A percentile compares a stretch with the other conserved stretches of the same genome.
phyloP scores from a whole-genome alignment of 768 basidiomycete genomes.

The Phanerochaete carnosa region DNA sequence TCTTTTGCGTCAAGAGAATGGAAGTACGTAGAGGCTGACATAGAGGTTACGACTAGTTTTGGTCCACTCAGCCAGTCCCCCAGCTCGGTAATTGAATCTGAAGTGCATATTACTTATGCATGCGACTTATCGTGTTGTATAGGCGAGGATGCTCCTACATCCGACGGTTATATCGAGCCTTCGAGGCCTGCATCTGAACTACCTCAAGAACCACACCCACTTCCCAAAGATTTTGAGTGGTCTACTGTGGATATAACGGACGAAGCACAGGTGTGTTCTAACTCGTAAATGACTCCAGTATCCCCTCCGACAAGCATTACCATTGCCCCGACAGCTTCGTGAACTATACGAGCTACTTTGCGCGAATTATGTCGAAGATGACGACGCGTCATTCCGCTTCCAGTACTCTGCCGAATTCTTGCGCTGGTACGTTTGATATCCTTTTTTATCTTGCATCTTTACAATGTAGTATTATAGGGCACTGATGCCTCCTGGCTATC shows the following conservation, averaged over 20 bases:
- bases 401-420: constrained; percentile 94
- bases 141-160: constrained; percentile 63
- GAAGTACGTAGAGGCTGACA: constrained; percentile 6
- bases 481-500: constrained; percentile 88
- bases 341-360: constrained; percentile 93
- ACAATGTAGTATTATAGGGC: constrained; percentile 55
- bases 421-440: constrained; percentile 58
- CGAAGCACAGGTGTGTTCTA: constrained; percentile 56
- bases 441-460: not conserved
- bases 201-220: constrained; percentile 80
- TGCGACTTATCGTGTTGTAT: not conserved
- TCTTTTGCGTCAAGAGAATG: constrained; percentile 7
- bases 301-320: not conserved
- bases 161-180: constrained; percentile 89
- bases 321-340: constrained; percentile 51
- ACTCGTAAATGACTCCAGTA: not conserved
- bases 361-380: constrained; percentile 94
- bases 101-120: not conserved
- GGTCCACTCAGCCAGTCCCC: constrained; percentile 97
- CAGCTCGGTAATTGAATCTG: constrained; percentile 53
- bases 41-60: constrained; percentile 57
- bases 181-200: constrained; percentile 74
- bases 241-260: constrained; percentile 75
- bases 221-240: constrained; percentile 96
- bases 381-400: constrained; percentile 94